Conservation (phyloP, 2,329 filamentous ascomycete species). For the Coniochaeta sp. region DNA sequence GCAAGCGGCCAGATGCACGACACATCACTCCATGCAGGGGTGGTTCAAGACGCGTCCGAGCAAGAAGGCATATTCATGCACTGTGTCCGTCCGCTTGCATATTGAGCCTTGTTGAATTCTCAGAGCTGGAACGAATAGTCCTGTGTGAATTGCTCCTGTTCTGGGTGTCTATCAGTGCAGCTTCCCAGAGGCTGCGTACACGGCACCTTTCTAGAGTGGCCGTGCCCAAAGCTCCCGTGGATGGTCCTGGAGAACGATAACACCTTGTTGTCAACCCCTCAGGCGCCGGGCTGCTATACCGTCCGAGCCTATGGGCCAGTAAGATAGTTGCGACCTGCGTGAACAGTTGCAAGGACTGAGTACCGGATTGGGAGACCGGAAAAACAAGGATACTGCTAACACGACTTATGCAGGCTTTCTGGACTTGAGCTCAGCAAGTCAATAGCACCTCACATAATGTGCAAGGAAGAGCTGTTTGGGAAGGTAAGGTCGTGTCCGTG, state of each 20-base stretch:
- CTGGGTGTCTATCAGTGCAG: not conserved
- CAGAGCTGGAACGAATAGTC: not conserved
- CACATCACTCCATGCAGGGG: slow-evolving; percentile 1
- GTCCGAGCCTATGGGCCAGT: not conserved
- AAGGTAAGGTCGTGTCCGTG: no score
- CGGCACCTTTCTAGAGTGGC: not conserved
- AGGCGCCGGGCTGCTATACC: not conserved
- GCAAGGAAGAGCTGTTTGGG: no score
- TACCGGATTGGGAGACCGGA: not conserved
- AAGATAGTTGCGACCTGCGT: not conserved
- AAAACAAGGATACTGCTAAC: not conserved
- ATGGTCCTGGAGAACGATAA: not conserved
- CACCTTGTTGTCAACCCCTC: not conserved
- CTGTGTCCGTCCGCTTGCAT: not conserved
- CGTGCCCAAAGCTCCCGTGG: no score
- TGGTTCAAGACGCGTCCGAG: not conserved
- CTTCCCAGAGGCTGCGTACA: not conserved
- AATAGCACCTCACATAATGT: no score
- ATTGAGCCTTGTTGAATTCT: not conserved
- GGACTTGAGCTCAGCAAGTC: not conserved
- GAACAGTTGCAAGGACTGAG: not conserved
- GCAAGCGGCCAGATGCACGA: not conserved
- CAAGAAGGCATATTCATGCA: not conserved
- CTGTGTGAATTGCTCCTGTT: not conserved
- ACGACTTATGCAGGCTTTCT: not conserved